These are phyloP conservation scores for Magnusiomyces suaveolens DNA, from an alignment of 1,139 yeast species.

Conservation along the genomic window DNA sequence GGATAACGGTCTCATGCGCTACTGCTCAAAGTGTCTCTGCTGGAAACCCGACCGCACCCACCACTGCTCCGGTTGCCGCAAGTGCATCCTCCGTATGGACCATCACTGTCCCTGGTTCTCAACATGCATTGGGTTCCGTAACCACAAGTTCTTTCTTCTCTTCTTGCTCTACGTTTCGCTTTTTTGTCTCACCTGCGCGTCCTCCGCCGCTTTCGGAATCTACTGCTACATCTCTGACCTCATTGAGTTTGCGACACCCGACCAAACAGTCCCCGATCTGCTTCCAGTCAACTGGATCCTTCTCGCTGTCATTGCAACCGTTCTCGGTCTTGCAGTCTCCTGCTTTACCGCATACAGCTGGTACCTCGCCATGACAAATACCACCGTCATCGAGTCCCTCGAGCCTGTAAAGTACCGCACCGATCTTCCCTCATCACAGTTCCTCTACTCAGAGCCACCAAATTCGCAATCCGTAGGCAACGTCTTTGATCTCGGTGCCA, in stretches of 20 bases:
- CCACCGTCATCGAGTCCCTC: slow-evolving; percentile 76
- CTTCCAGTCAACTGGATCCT: slow-evolving; percentile 55
- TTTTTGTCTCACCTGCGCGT: slow-evolving; percentile 39
- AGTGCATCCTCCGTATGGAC: slow-evolving; percentile 38
- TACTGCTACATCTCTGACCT: slow-evolving; percentile 1
- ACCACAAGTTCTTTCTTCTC: slow-evolving; percentile 73
- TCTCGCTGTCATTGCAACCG: slow-evolving; percentile 48
- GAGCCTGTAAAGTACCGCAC: slow-evolving; percentile 48
- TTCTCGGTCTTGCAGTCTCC: slow-evolving; percentile 54
- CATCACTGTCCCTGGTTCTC: slow-evolving; percentile 99
- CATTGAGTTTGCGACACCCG: neutral
- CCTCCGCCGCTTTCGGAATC: slow-evolving; percentile 37
- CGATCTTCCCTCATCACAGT: slow-evolving; percentile 35
- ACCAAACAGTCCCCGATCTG: slow-evolving; percentile 17
- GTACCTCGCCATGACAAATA: slow-evolving; percentile 50
- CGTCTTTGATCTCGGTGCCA: slow-evolving; percentile 51
- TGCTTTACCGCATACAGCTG: slow-evolving; percentile 52
- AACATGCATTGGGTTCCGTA: slow-evolving; percentile 71
- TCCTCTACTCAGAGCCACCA: slow-evolving; percentile 35
- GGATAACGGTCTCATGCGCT: slow-evolving; percentile 43
- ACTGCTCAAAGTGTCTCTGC: slow-evolving; percentile 61
- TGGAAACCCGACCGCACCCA: slow-evolving; percentile 86
- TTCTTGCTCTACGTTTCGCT: slow-evolving; percentile 51
- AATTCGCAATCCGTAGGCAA: slow-evolving; percentile 43
- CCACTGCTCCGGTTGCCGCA: slow-evolving; percentile 34